Evolutionary conservation across 176 grass and related monocot genomes (phyloP).

Genomic region (Bonia amplexicaulis): DNA sequence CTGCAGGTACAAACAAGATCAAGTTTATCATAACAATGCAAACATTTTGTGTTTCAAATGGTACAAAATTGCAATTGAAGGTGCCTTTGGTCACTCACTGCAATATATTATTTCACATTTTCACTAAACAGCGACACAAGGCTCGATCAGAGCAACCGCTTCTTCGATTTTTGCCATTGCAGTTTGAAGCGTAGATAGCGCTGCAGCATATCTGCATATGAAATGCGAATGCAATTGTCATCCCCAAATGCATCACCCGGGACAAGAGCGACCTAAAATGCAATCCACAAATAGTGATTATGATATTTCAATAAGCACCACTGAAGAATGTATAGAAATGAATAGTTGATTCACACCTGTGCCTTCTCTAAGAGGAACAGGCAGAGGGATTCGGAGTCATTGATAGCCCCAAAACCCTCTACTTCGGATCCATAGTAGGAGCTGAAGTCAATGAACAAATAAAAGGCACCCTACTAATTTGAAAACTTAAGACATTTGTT

Average conservation of each 20-base stretch:
- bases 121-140: conserved; percentile 43
- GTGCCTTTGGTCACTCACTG: neutral
- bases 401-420: conserved; percentile 53
- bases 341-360: conserved; percentile 33
- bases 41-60: neutral
- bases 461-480: conserved; percentile 57
- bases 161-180: conserved; percentile 53
- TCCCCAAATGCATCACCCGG: conserved; percentile 71
- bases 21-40: neutral
- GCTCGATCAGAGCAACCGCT: conserved; percentile 42
- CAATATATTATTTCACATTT: neutral
- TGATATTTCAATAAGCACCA: neutral
- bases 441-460: conserved; percentile 74
- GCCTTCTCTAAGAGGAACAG: conserved; percentile 62
- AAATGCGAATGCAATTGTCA: conserved; percentile 59
- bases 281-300: conserved; percentile 5
- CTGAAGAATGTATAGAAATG: neutral
- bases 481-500: neutral
- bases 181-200: conserved; percentile 49
- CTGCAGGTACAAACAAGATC: neutral
- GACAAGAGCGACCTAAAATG: conserved; percentile 55
- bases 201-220: conserved; percentile 68
- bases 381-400: conserved; percentile 50
- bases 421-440: conserved; percentile 61
- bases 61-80: neutral